Evolutionary conservation across 2,329 filamentous ascomycete species (phyloP).

Genomic region (Ascochyta rabiei): DNA sequence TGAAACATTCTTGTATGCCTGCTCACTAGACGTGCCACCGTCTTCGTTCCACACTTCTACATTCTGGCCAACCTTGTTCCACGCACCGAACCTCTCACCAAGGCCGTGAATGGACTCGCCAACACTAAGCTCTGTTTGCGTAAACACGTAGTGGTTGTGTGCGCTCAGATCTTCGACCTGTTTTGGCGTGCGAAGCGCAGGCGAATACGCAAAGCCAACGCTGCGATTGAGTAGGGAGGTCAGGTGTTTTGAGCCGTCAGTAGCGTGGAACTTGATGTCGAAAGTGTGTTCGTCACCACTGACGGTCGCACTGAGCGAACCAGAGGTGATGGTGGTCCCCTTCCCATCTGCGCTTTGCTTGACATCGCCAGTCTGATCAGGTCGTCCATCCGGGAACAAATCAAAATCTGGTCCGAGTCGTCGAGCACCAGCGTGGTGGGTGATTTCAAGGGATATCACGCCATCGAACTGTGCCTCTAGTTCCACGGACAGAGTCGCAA

Average conservation of each 20-base stretch:
- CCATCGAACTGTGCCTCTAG: conserved; percentile 64
- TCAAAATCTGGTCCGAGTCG: conserved; percentile 63
- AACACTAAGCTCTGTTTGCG: conserved; percentile 54
- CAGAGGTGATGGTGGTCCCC: conserved; percentile 59
- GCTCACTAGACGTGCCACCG: conserved; percentile 69
- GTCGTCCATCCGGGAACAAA: conserved; percentile 61
- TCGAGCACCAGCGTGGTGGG: conserved; percentile 62
- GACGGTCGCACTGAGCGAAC: conserved; percentile 60
- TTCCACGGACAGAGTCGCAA: conserved; percentile 62
- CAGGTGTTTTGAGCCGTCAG: conserved; percentile 56
- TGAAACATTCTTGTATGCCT: conserved; percentile 74
- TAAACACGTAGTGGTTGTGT: conserved; percentile 53
- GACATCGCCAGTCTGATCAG: conserved; percentile 47
- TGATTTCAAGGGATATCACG: conserved; percentile 64
- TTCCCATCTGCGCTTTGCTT: conserved; percentile 45
- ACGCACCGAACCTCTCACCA: conserved; percentile 77
- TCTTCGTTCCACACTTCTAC: conserved; percentile 69
- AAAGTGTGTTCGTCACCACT: conserved; percentile 58
- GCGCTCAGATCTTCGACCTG: conserved; percentile 59
- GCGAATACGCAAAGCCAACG: conserved; percentile 63
- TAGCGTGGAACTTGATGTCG: conserved; percentile 62
- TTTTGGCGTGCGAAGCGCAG: conserved; percentile 59
- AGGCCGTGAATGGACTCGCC: conserved; percentile 74
- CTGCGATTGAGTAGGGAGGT: conserved; percentile 63
- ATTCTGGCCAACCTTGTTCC: conserved; percentile 76